Percentiles rank a stretch among this genome's conserved stretches.
Conservation (phyloP, 139 green algal genomes). For the Haematococcus lacustris region DNA sequence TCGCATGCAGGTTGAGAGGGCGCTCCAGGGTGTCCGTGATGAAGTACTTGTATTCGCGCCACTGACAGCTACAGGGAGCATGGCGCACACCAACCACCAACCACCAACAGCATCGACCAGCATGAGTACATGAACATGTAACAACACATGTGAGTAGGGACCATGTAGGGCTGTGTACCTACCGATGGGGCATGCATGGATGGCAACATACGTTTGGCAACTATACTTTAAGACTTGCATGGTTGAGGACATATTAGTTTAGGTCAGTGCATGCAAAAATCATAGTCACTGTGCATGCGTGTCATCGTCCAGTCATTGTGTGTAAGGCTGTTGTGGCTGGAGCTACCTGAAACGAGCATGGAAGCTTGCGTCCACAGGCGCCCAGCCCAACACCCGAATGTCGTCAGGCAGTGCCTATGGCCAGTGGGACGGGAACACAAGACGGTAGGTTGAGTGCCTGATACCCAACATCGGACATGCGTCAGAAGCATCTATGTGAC, state of each 20-base stretch:
- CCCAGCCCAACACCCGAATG: slow-evolving; percentile 60
- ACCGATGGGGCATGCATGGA: not conserved
- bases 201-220: not conserved
- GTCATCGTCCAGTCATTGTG: not conserved
- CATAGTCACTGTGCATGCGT: not conserved
- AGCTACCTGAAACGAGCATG: slow-evolving; percentile 32
- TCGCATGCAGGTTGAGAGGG: slow-evolving; percentile 63
- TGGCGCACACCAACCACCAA: no score
- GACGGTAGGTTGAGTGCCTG: not conserved
- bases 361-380: slow-evolving; percentile 58
- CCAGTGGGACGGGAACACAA: not conserved
- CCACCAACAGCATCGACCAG: slow-evolving; percentile 73
- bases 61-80: slow-evolving; percentile 36
- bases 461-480: not conserved
- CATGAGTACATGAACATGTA: not conserved
- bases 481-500: not conserved
- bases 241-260: not conserved
- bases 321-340: not conserved
- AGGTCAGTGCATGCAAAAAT: not conserved
- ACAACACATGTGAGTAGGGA: not conserved
- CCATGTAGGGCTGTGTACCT: not conserved
- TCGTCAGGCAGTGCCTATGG: slow-evolving; percentile 5
- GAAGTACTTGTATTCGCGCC: slow-evolving; percentile 89
- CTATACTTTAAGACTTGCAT: not conserved
- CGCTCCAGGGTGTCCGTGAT: slow-evolving; percentile 45